Evolutionary conservation across 2,329 filamentous ascomycete genomes (phyloP), one percentile per base, ranked within the genome.

Genomic region (Ilyonectria mors-panacis): DNA sequence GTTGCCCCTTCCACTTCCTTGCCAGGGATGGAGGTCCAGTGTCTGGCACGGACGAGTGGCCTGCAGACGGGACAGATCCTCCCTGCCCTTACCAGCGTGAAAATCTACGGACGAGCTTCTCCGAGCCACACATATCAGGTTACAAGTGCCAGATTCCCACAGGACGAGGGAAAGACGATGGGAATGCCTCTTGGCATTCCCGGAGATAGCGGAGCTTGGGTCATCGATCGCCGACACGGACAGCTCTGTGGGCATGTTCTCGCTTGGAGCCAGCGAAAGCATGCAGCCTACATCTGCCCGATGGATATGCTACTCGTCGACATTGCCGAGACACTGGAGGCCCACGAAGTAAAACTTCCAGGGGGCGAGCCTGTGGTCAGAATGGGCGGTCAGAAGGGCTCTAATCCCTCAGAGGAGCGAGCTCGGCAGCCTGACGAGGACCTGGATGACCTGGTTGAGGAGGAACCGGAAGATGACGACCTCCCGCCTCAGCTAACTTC

Each of bases 141-240:
- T 19, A 84, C 84, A 7, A 86, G 86, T 45, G 77, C 77, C 6
- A 70, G 79, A 1, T 68, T 76, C 0, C 42, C 48, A 8, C 57
- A 63, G 6, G 71, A 68, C 35, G 70, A 66, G 10, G 57, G 71
- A 4, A 70, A 71, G 48, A 72, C 57, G 12, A 69, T 74, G 23
- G 42, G 66, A 0, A 72, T 79, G 0, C 82, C 86, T 0, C 84
- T 92, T 28, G 89, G 89, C 2, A 89, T 96, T 13, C 95, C 95
- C 2, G 95, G 95, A 19, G 95, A 98, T 78, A 95, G 92, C 7
- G 95, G 95, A 4, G 95, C 95, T 0, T 98, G 95, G 95, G 89
- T 98, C 4, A 90, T 98, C 17, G 93, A 95, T 73, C 92, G 93
- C 64, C 86, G 87, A 6, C 86, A 91, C n/a, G 94, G 94, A 1